These are phyloP conservation scores for Thermochaetoides dissita DNA, from an alignment of 2,329 filamentous ascomycete genomes.

Conservation along the genomic window DNA sequence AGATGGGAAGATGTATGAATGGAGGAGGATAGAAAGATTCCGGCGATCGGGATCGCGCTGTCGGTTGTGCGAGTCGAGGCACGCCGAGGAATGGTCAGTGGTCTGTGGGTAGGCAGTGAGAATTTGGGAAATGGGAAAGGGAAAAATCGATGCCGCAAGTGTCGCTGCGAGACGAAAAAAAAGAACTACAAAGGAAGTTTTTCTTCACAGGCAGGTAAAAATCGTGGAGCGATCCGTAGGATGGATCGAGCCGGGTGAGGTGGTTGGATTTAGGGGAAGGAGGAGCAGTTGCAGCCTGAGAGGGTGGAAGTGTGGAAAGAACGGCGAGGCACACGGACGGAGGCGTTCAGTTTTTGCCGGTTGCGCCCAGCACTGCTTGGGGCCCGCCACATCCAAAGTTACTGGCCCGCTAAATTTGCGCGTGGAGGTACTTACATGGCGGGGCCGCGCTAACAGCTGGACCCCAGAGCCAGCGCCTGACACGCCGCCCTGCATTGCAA, in stretches of 20 bases:
- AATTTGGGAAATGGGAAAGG: background rate
- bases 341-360: slow-evolving; percentile 16
- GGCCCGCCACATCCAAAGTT: too few relatives aligned
- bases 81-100: too few relatives aligned
- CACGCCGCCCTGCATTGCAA: too few relatives aligned
- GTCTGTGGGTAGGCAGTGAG: too few relatives aligned
- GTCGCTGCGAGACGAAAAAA: too few relatives aligned
- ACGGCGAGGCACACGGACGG: slow-evolving; percentile 11
- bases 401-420: too few relatives aligned
- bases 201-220: slow-evolving; percentile 9
- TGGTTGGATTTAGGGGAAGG: slow-evolving; percentile 10
- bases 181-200: too few relatives aligned
- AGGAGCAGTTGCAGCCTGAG: slow-evolving; percentile 5
- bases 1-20: slow-evolving; percentile 23
- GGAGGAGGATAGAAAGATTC: slow-evolving; percentile 15
- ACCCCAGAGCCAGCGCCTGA: too few relatives aligned
- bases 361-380: too few relatives aligned
- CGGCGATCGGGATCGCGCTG: slow-evolving; percentile 8
- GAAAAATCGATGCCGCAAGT: slow-evolving; percentile 3
- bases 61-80: too few relatives aligned
- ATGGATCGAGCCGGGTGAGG: slow-evolving; percentile 15
- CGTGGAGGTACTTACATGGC: too few relatives aligned
- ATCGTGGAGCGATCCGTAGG: slow-evolving; percentile 15
- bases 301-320: slow-evolving; percentile 8
- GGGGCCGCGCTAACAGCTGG: too few relatives aligned